These are phyloP conservation scores for Thalassiosira ordinaria DNA, from an alignment of 352 stramenopile genomes.

Conservation along the genomic window DNA sequence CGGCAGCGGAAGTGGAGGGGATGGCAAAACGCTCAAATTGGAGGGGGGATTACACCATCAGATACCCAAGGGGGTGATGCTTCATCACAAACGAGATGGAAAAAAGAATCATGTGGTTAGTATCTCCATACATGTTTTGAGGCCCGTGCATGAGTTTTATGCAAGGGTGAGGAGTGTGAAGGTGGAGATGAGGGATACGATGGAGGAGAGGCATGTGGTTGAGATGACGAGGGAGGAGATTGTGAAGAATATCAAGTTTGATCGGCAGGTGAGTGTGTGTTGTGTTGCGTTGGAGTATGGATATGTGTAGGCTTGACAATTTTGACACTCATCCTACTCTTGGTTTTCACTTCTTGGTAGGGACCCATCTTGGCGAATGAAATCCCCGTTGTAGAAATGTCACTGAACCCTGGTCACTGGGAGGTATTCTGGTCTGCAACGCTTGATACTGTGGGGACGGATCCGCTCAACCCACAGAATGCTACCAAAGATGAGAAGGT, in stretches of 20 bases:
- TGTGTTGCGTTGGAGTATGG: too few species aligned
- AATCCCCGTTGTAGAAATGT: conserved; percentile 21
- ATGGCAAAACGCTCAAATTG: conserved; percentile 21
- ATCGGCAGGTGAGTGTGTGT: conserved; percentile 31
- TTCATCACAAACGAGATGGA: conserved; percentile 5
- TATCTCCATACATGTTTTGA: conserved; percentile 16
- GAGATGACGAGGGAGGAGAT: conserved; percentile 19
- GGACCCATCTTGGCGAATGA: conserved; percentile 25
- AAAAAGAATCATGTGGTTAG: conserved; percentile 26
- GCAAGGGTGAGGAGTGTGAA: conserved; percentile 23
- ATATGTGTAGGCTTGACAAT: too few species aligned
- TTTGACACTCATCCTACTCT: too few species aligned
- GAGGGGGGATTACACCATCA: conserved; percentile 37
- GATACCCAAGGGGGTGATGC: conserved; percentile 25
- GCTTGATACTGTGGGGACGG: conserved; percentile 29
- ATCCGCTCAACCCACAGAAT: conserved; percentile 31
- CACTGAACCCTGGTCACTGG: conserved; percentile 31
- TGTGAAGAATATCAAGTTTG: conserved; percentile 24
- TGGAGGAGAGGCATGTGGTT: conserved; percentile 13
- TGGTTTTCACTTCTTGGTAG: too few species aligned
- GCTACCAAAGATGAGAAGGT: conserved; percentile 22
- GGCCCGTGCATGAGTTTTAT: conserved; percentile 40
- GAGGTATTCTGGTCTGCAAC: conserved; percentile 20
- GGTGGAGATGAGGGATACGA: conserved; percentile 20
- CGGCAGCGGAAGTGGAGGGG: not conserved